Conservation (phyloP, 2,329 filamentous ascomycete genomes). For the Clarireedia paspali region DNA sequence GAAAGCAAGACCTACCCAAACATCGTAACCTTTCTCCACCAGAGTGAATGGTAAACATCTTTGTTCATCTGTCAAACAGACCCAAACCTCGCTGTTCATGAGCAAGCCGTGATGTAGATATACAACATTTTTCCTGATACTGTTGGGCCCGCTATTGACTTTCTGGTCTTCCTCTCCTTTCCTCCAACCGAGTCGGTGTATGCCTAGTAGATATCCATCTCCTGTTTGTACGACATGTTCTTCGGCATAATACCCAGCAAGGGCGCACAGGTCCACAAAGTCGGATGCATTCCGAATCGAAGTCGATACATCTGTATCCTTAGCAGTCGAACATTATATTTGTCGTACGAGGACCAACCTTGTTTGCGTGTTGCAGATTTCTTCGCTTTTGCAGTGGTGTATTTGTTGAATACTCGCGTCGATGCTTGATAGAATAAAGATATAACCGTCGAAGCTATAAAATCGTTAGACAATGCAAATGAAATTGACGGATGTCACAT, state of each 20-base stretch:
- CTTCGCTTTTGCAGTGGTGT: conserved; percentile 63
- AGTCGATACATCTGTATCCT: conserved; percentile 54
- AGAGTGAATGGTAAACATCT: conserved; percentile 82
- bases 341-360: conserved; percentile 48
- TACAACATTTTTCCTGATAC: conserved; percentile 73
- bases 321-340: conserved; percentile 48
- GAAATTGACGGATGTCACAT: conserved; percentile 29
- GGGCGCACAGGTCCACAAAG: conserved; percentile 85
- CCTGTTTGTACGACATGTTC: conserved; percentile 93
- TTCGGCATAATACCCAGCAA: conserved; percentile 89
- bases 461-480: not conserved
- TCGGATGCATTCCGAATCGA: conserved; percentile 80
- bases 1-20: conserved; percentile 61
- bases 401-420: conserved; percentile 71
- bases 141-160: conserved; percentile 64
- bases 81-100: conserved; percentile 99
- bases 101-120: conserved; percentile 94
- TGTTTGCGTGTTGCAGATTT: conserved; percentile 62
- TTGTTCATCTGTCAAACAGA: conserved; percentile 80
- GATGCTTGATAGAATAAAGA: conserved; percentile 76
- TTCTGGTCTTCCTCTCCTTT: conserved; percentile 72
- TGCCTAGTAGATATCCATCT: conserved; percentile 85
- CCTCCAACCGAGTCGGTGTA: conserved; percentile 79
- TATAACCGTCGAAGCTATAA: conserved; percentile 67
- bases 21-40: conserved; percentile 87